Conservation (phyloP, 768 basidiomycete genomes). For the Lyophyllum semitale region DNA sequence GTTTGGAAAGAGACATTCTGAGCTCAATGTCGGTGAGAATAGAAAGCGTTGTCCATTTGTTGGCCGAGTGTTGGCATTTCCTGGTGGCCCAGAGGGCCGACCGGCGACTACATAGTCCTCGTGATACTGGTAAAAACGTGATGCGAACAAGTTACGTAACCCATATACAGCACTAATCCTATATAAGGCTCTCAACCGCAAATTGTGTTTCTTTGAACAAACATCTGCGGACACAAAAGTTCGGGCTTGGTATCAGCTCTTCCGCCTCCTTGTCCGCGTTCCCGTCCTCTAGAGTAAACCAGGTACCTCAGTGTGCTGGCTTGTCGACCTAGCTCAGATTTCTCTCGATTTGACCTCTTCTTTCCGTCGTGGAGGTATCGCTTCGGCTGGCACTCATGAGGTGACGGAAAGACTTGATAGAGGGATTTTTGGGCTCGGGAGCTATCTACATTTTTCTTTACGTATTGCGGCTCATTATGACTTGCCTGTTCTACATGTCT, state of each 20-base stretch:
- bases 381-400: conserved; percentile 76
- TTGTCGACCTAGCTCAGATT: conserved; percentile 30
- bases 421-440: conserved; percentile 25
- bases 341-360: conserved; percentile 46
- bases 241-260: conserved; percentile 82
- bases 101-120: too few relatives aligned
- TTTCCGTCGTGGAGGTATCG: conserved; percentile 63
- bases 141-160: conserved; percentile 47
- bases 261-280: conserved; percentile 93
- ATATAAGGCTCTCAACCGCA: conserved; percentile 15
- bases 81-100: background rate
- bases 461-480: background rate
- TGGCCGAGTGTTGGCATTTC: background rate
- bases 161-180: conserved; percentile 24
- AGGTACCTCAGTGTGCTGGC: conserved; percentile 36
- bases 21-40: background rate
- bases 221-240: conserved; percentile 86
- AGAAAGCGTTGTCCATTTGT: background rate
- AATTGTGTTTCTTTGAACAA: conserved; percentile 54
- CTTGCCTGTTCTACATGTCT: too few relatives aligned
- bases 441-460: conserved; percentile 34
- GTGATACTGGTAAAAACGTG: conserved; percentile 10
- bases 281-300: conserved; percentile 78
- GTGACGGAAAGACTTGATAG: conserved; percentile 31
- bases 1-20: conserved; percentile 56